Conservation (phyloP, 495 filamentous ascomycete species). For the Hyaloscypha finlandica region DNA sequence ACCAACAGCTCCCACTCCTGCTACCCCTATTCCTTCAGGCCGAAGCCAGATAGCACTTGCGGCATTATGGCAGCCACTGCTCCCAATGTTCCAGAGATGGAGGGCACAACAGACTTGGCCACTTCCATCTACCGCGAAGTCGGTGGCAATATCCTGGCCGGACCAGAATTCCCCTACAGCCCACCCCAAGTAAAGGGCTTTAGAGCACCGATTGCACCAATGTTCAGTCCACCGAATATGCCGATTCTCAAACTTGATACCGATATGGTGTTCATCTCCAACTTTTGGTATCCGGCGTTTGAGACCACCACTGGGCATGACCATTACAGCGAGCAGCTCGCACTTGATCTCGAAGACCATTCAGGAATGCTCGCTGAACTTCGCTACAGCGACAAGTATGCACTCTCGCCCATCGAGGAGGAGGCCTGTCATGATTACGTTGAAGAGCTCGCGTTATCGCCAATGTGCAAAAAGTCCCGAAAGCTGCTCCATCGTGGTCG, state of each 20-base stretch:
- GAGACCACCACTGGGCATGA: neutral
- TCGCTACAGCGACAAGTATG: too few relatives aligned
- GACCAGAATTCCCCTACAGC: neutral
- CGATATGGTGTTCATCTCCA: neutral
- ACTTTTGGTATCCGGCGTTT: neutral
- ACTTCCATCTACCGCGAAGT: neutral
- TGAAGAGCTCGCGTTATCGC: neutral
- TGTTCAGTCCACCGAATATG: neutral
- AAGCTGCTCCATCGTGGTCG: neutral
- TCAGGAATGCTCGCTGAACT: too few relatives aligned
- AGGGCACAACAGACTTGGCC: constrained; percentile 3
- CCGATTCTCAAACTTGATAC: neutral
- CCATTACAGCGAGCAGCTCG: too few relatives aligned
- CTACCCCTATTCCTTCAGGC: neutral
- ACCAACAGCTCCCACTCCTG: neutral
- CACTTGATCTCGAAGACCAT: too few relatives aligned
- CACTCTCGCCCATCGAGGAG: neutral
- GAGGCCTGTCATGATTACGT: neutral
- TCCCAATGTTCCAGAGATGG: neutral
- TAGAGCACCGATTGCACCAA: neutral
- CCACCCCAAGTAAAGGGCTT: neutral
- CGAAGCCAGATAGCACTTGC: neutral
- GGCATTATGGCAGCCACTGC: neutral
- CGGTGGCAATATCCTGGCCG: neutral
- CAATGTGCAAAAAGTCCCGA: neutral